Evolutionary conservation across 768 basidiomycete species (phyloP), one percentile per base, ranked within the genome.

Genomic region (Hygrophoropsis aurantiaca): DNA sequence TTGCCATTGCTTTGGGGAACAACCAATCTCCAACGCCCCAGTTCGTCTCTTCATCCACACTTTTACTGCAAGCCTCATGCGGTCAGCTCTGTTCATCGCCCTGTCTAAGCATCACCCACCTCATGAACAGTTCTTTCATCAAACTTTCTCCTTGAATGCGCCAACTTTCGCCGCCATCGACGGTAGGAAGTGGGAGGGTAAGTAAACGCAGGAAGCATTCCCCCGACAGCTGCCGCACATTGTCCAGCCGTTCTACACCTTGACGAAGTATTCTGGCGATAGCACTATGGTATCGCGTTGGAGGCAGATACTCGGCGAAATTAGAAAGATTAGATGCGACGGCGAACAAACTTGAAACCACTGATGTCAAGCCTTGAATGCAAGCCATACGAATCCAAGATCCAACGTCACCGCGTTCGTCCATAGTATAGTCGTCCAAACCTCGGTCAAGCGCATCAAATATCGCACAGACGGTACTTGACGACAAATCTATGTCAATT

Each of bases 371-470:
- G 9, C 86, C 85, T 38, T 73, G 74, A 42, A 94, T 77, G 57
- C 85, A 89, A 2, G 83, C 81, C 6, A 88, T 78, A 52, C 95
- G 88, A 42, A 94, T 79, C 93, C 94, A 97, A 2, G 95, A 97
- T 34, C 95, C 95, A 30, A 99, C 87, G 61, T 99, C 97, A 4
- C 95, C 95, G 54, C 95, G 84, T 61, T 97, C 90, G 61, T 99
- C 95, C 40, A 81, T 82, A 5, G 90, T 87, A 61, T 98, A 99
- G 69, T 99, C 94, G 16, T 81, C 74, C 43, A 99, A 67, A 3
- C 91, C 94, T n/a, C 59, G 62, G n/a, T 85, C 64, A 30, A 90
- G 60, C 16, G 79, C 75, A 44, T 77, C 69, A 42, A 86, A 71
- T 45, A 90, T 60, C 4, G 70, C 58, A 45, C 69, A 65, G 42